Conservation (phyloP, 495 filamentous ascomycete species). For the Penicillium cosmopolitanum region DNA sequence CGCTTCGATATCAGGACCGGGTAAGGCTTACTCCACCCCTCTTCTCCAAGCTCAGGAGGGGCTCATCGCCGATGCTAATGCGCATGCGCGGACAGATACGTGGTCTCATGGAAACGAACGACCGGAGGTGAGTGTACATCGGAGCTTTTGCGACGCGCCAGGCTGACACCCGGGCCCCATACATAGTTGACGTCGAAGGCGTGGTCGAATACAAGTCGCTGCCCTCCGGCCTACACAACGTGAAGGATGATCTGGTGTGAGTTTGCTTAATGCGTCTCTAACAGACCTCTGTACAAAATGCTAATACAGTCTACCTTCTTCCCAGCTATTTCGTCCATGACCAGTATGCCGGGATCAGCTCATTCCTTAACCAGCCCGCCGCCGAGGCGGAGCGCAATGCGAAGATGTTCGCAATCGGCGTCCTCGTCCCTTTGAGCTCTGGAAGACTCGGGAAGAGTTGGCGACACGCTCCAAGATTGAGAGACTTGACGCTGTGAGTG, state of each 20-base stretch:
- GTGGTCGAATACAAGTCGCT: constrained; percentile 94
- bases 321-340: constrained; percentile 84
- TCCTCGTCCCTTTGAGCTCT: constrained; percentile 82
- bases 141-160: constrained; percentile 5
- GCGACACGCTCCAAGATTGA: constrained; percentile 79
- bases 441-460: constrained; percentile 87
- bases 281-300: background rate
- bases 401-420: constrained; percentile 87
- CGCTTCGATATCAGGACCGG: constrained; percentile 85
- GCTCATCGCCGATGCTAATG: constrained; percentile 22
- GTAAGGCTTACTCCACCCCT: constrained; percentile 44
- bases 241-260: constrained; percentile 82
- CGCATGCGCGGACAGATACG: constrained; percentile 56
- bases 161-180: constrained; percentile 25
- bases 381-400: constrained; percentile 81
- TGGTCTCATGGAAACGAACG: constrained; percentile 82
- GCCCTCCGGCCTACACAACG: constrained; percentile 89
- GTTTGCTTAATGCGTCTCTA: constrained; percentile 15
- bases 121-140: constrained; percentile 53
- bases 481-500: constrained; percentile 70
- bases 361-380: constrained; percentile 85
- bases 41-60: constrained; percentile 10
- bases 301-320: constrained; percentile 7
- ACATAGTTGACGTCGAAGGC: constrained; percentile 79
- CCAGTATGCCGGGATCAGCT: constrained; percentile 85